These are phyloP conservation scores for Boletus eberwhitei DNA, from an alignment of 768 basidiomycete genomes.

Conservation along the genomic window DNA sequence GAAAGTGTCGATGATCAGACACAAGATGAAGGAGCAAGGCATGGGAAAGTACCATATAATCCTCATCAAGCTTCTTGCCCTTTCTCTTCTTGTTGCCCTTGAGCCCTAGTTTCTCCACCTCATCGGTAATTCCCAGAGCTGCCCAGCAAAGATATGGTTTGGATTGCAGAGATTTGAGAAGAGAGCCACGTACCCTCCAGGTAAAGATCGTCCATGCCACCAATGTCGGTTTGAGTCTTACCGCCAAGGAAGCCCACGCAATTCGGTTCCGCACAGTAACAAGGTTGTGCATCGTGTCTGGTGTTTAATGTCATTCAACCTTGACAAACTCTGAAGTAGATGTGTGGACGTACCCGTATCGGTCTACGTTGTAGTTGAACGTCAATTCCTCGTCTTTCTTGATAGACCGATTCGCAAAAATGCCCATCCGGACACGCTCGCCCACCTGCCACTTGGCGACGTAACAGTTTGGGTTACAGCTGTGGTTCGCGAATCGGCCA, in stretches of 20 bases:
- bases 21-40: neutral
- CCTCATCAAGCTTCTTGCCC: slow-evolving; percentile 90
- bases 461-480: slow-evolving; percentile 95
- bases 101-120: slow-evolving; percentile 75
- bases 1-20: neutral
- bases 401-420: slow-evolving; percentile 86
- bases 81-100: slow-evolving; percentile 90
- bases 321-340: neutral
- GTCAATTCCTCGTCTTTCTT: slow-evolving; percentile 85
- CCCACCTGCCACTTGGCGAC: slow-evolving; percentile 98
- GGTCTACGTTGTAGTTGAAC: slow-evolving; percentile 99
- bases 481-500: slow-evolving; percentile 97
- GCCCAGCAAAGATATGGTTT: neutral
- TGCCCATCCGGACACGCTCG: slow-evolving; percentile 89
- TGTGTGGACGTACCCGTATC: slow-evolving; percentile 75
- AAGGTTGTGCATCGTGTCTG: slow-evolving; percentile 91
- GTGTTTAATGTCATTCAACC: neutral
- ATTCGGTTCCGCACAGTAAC: slow-evolving; percentile 93
- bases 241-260: slow-evolving; percentile 97
- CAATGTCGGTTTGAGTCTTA: slow-evolving; percentile 96
- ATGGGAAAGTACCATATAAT: slow-evolving; percentile 65
- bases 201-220: slow-evolving; percentile 90
- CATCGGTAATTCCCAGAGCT: slow-evolving; percentile 94
- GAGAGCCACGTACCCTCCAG: slow-evolving; percentile 64
- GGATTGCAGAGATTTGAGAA: neutral